These are phyloP conservation scores for Alternaria rosae DNA, from an alignment of 2,329 filamentous ascomycete species.

Conservation along the genomic window DNA sequence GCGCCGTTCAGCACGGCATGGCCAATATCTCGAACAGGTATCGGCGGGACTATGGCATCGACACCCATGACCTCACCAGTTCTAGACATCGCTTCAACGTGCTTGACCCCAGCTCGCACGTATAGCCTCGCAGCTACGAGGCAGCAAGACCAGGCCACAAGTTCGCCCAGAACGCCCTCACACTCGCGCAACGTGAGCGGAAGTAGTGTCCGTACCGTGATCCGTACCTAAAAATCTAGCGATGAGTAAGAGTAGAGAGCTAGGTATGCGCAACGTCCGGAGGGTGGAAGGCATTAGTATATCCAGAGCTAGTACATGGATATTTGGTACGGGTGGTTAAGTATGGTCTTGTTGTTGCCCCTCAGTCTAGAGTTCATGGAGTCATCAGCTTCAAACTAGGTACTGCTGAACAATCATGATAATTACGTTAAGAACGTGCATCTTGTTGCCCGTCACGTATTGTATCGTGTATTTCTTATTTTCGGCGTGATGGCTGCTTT, in stretches of 20 bases:
- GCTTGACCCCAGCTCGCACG: neutral
- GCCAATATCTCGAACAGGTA: constrained; percentile 27
- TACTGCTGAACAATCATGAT: neutral
- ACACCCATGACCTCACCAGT: constrained; percentile 33
- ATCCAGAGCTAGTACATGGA: neutral
- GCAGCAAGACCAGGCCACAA: neutral
- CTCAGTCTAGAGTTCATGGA: neutral
- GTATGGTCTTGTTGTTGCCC: neutral
- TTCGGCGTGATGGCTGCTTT: neutral
- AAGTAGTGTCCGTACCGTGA: neutral
- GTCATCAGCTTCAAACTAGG: neutral
- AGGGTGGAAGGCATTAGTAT: neutral
- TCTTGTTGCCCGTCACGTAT: neutral
- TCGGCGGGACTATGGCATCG: constrained; percentile 43
- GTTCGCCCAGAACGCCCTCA: neutral
- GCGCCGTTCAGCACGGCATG: constrained; percentile 19
- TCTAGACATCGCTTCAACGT: constrained; percentile 3
- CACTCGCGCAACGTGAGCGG: neutral
- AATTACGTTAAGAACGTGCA: neutral
- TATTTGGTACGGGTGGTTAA: neutral
- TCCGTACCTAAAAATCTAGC: neutral
- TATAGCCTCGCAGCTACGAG: neutral
- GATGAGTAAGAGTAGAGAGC: neutral
- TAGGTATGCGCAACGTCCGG: neutral
- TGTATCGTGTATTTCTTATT: neutral